These are phyloP conservation scores for Debaryomycetaceae sp. DNA, from an alignment of 1,139 yeast species.

Conservation along the genomic window DNA sequence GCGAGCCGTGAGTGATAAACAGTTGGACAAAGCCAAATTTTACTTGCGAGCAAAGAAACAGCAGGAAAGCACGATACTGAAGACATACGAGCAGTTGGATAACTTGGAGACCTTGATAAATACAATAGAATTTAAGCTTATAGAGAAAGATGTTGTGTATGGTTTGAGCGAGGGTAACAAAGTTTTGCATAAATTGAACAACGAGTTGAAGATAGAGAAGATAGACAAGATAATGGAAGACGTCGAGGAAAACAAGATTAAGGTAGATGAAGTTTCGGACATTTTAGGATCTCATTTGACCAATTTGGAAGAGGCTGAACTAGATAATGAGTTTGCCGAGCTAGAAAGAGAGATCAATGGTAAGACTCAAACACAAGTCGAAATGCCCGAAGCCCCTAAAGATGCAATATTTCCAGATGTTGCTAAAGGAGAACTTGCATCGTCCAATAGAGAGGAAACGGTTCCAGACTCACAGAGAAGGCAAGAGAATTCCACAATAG, in stretches of 20 bases:
- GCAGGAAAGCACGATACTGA: constrained; percentile 64
- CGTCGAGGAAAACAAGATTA: constrained; percentile 72
- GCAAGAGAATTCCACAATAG: background rate
- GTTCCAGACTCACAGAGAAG: background rate
- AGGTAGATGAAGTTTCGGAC: constrained; percentile 65
- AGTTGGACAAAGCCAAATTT: constrained; percentile 60
- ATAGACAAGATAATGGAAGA: constrained; percentile 86
- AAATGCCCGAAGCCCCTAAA: constrained; percentile 18
- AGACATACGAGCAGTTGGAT: constrained; percentile 73
- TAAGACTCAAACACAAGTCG: constrained; percentile 11
- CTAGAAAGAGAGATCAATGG: constrained; percentile 44
- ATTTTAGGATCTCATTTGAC: constrained; percentile 47
- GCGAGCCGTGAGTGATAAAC: constrained; percentile 51
- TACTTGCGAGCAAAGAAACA: constrained; percentile 76
- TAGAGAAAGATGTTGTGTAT: constrained; percentile 78
- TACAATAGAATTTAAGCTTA: constrained; percentile 81
- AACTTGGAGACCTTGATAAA: constrained; percentile 71
- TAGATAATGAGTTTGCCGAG: constrained; percentile 57
- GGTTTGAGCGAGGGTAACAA: constrained; percentile 80
- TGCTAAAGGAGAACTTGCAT: constrained; percentile 13
- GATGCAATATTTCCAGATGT: constrained; percentile 18
- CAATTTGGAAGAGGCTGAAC: constrained; percentile 58
- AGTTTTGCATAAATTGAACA: constrained; percentile 69
- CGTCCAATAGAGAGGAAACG: constrained; percentile 4
- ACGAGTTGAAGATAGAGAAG: constrained; percentile 71